Conservation (phyloP, 228 moss, liverwort and hornwort genomes). For the Sphagnum magellanicum region DNA sequence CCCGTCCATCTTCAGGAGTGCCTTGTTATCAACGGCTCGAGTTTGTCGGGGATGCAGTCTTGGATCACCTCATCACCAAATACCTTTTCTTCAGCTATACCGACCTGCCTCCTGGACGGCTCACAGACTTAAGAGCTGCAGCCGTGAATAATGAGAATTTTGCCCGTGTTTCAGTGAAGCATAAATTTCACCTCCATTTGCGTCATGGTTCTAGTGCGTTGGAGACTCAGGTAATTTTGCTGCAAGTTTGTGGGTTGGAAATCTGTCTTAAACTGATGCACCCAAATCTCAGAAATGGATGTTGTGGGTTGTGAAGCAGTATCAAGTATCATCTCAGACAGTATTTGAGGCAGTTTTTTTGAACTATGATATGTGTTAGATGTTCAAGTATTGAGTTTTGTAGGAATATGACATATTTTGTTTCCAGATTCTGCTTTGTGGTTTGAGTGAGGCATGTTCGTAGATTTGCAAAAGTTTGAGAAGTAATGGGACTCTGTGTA, state of each 20-base stretch:
- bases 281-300: no score
- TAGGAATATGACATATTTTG: no score
- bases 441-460: no score
- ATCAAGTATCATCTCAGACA: no score
- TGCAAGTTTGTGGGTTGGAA: neutral
- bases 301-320: no score
- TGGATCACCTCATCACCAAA: slow-evolving; percentile 91
- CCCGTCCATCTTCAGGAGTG: slow-evolving; percentile 95
- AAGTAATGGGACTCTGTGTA: no score
- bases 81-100: slow-evolving; percentile 94
- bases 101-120: slow-evolving; percentile 94
- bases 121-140: slow-evolving; percentile 97
- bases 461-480: no score
- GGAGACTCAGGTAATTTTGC: slow-evolving; percentile 72
- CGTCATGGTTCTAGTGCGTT: slow-evolving; percentile 98
- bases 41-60: slow-evolving; percentile 96
- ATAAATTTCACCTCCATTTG: slow-evolving; percentile 88
- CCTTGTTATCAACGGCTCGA: slow-evolving; percentile 96
- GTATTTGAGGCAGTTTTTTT: no score
- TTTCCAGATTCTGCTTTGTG: no score
- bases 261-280: no score
- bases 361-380: no score
- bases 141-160: slow-evolving; percentile 99
- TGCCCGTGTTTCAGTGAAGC: slow-evolving; percentile 91
- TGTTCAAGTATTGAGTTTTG: no score